Evolutionary conservation across 148 eudicot species (phyloP), one percentile per base, ranked within the genome.

Genomic region (Polygonum maritimum): DNA sequence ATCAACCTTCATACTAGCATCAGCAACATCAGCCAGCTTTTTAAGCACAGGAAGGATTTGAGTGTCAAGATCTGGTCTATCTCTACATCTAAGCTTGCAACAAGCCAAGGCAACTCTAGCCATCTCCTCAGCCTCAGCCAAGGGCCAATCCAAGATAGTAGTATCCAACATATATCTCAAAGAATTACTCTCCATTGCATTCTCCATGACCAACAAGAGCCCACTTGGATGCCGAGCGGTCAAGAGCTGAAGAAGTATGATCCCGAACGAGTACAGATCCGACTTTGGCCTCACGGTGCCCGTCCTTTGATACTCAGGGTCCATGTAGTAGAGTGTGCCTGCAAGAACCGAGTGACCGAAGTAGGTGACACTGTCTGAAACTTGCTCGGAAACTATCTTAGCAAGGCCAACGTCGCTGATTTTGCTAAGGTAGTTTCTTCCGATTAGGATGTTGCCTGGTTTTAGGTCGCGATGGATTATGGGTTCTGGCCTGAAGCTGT

Each of bases 291-390:
- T 49, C 7, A 87, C 77, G 4, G 88, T 87, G 31, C 92, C 90
- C 4, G 90, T 89, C 77, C 92, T 85, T 45, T 87, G 89, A 74
- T 83, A 89, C 69, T 88, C 91, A 12, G 91, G 91, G 69, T 88
- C 91, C 83, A 84, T 83, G 54, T 88, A 88, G 71, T 39, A 75
- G 40, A 86, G 77, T 4, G 87, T 86, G 38, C 87, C 88, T 6
- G 84, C 89, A 19, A 85, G 33, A 49, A 81, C 35, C 14, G 84
- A 83, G 76, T 84, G 79, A 11, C 82, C 73, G 52, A 80, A 84
- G 26, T 76, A 76, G 21, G 86, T 88, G 21, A 84, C 65, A 14
- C 77, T 78, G 77, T 88, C 91, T 18, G 88, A 87, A 2, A 82
- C 84, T 58, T 69, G 62, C 35, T 88, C 83, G 4, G 83, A 71